Percentiles rank a stretch among this genome's conserved stretches.
Conservation (phyloP, 352 stramenopile genomes). For the Pythium phragmiticola region DNA sequence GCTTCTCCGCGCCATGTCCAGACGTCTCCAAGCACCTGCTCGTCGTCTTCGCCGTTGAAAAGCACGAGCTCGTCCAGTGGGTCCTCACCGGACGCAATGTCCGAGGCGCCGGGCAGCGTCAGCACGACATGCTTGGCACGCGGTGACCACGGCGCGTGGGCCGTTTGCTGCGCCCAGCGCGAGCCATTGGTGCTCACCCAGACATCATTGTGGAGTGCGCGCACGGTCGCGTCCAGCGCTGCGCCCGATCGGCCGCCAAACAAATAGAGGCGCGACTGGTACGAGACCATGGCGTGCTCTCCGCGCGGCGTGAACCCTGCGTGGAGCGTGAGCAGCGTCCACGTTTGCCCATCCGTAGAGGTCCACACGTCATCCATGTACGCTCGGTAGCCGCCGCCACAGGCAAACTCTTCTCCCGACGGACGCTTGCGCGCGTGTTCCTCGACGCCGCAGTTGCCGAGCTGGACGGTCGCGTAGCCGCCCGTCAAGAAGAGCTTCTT, state of each 20-base stretch:
- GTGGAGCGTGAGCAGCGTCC: conserved; percentile 45
- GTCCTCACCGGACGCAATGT: conserved; percentile 43
- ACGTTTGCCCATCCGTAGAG: conserved; percentile 56
- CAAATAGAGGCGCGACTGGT: conserved; percentile 54
- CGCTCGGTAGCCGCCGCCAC: conserved; percentile 55
- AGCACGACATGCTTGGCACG: conserved; percentile 56
- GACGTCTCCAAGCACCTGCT: conserved; percentile 56
- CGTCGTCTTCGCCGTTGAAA: conserved; percentile 62
- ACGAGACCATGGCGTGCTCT: conserved; percentile 68
- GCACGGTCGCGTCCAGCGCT: conserved; percentile 20
- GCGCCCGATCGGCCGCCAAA: conserved; percentile 53
- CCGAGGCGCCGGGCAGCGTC: conserved; percentile 37
- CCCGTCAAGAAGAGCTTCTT: conserved; percentile 52
- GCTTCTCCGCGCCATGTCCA: conserved; percentile 56
- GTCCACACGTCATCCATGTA: conserved; percentile 78
- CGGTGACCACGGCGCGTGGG: conserved; percentile 42
- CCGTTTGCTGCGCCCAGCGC: conserved; percentile 37
- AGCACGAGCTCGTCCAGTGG: conserved; percentile 52
- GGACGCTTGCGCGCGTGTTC: conserved; percentile 48
- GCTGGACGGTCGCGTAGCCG: conserved; percentile 61
- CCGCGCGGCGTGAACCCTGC: conserved; percentile 50
- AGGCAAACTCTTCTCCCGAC: conserved; percentile 63
- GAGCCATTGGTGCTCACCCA: conserved; percentile 56
- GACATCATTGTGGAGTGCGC: conserved; percentile 62
- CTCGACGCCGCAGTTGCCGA: conserved; percentile 65